Base-by-base conservation (phyloP, 1,284 basidiomycete genomes). In the Trametes hirsuta region DNA sequence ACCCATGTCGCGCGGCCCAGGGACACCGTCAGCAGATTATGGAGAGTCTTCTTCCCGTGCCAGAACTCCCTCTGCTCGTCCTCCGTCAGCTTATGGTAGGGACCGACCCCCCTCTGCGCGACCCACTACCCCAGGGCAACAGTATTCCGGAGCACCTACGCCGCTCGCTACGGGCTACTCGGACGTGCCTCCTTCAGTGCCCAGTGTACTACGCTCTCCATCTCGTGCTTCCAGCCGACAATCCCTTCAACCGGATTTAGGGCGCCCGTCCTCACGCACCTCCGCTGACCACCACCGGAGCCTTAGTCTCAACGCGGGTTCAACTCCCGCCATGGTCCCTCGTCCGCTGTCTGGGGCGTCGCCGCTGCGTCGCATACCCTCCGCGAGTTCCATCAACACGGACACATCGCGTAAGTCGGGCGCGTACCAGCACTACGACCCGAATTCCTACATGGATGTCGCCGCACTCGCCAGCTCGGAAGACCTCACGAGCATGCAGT, bases 401-500 rank as follows among this genome's bases (percentile, higher is more conserved):
- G 67, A 58, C 24, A 59, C 55, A 18, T 72, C 72, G 18, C 63
- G 69, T n/a, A 53, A 62, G 47, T 69, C 67, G 24, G 63, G 68
- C 30, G 45, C 51, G 41, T 73, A 68, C 62, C 52, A 59, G 55
- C 69, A 67, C 46, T 76, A 69, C 60, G 66, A 73, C 37, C 65
- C 70, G 50, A 62, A 47, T 14, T 46, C 59, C 40, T 71, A 74
- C 52, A 61, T 73, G 21, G 75, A 76, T 57, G 64, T 72, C 9
- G 73, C 75, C 51, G 68, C 64, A 47, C 65, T 75, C 39, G 72
- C 74, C 42, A 74, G 75, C 64, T 53, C 70, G 45, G 69, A 72
- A 47, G 65, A 73, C 41, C 59, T 74, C 48, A 36, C 55, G 50
- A 62, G 54, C 57, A 56, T 67, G 59, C 65, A 68, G 59, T 67